Conservation (phyloP, 1,284 basidiomycete species). For the Veloboletus limbatus region DNA sequence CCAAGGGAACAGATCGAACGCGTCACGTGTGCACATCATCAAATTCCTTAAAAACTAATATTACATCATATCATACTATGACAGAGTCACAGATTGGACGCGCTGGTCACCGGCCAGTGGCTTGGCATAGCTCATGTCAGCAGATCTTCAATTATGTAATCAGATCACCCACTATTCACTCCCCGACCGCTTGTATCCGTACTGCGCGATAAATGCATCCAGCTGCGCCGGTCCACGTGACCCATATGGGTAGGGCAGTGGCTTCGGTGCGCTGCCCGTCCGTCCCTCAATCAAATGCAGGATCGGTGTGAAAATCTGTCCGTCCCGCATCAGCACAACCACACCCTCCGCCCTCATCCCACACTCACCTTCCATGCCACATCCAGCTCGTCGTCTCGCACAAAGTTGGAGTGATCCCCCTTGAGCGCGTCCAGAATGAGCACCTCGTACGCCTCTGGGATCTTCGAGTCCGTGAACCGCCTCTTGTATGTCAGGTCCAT, state of each 20-base stretch:
- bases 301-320: constrained; percentile 90
- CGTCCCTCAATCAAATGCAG: constrained; percentile 89
- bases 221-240: constrained; percentile 89
- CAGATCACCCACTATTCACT: constrained; percentile 66
- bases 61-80: not conserved
- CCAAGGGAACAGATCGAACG: constrained; percentile 6
- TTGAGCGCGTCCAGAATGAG: constrained; percentile 88
- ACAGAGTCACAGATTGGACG: constrained; percentile 25
- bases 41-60: not conserved
- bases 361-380: constrained; percentile 85
- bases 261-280: constrained; percentile 58
- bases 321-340: constrained; percentile 7
- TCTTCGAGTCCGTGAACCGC: constrained; percentile 83
- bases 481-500: constrained; percentile 98
- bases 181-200: constrained; percentile 73
- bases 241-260: constrained; percentile 83
- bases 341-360: constrained; percentile 3
- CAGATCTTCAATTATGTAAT: not conserved
- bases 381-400: constrained; percentile 92
- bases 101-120: constrained; percentile 25
- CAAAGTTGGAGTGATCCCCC: constrained; percentile 90
- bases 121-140: constrained; percentile 15
- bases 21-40: constrained; percentile 25
- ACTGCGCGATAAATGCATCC: constrained; percentile 71
- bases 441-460: constrained; percentile 93